phyloP scores from a whole-genome alignment of 371 early-diverging fungal species.

The Apophysomyces elegans region DNA sequence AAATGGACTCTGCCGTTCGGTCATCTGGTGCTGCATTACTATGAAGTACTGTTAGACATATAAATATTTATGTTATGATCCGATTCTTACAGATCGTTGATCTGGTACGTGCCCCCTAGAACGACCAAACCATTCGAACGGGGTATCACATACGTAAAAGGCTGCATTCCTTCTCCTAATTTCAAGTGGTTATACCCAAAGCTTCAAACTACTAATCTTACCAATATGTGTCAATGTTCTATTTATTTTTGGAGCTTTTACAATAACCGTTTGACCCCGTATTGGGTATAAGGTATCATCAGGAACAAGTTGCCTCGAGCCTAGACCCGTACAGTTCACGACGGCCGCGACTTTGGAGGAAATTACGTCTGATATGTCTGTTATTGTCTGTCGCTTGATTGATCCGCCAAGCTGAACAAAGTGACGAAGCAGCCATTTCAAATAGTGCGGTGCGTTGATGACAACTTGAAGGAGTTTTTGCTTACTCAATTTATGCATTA shows the following conservation, averaged over 20 bases:
- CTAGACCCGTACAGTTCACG: conserved; percentile 80
- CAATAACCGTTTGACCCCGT: conserved; percentile 76
- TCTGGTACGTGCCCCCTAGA: conserved; percentile 77
- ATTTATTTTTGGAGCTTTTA: conserved; percentile 65
- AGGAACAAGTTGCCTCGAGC: conserved; percentile 61
- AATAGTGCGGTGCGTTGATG: conserved; percentile 66
- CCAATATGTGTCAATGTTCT: conserved; percentile 52
- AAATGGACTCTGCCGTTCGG: conserved; percentile 22
- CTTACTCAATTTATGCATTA: not conserved
- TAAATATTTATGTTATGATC: not conserved
- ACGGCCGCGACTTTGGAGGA: conserved; percentile 48
- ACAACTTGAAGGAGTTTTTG: conserved; percentile 30
- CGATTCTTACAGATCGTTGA: conserved; percentile 59
- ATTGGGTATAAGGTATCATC: conserved; percentile 71
- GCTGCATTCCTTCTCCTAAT: conserved; percentile 19
- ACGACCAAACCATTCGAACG: conserved; percentile 77
- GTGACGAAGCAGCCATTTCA: conserved; percentile 62
- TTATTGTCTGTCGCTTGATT: conserved; percentile 41
- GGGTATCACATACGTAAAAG: conserved; percentile 78
- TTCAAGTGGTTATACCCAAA: not conserved
- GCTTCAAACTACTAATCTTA: conserved; percentile 2
- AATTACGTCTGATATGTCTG: conserved; percentile 55
- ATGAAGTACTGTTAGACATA: not conserved
- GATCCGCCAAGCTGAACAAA: conserved; percentile 61
- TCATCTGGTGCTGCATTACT: conserved; percentile 38